phyloP scores from a whole-genome alignment of 148 eudicot genomes.

The Camellia lanceoleosa region DNA sequence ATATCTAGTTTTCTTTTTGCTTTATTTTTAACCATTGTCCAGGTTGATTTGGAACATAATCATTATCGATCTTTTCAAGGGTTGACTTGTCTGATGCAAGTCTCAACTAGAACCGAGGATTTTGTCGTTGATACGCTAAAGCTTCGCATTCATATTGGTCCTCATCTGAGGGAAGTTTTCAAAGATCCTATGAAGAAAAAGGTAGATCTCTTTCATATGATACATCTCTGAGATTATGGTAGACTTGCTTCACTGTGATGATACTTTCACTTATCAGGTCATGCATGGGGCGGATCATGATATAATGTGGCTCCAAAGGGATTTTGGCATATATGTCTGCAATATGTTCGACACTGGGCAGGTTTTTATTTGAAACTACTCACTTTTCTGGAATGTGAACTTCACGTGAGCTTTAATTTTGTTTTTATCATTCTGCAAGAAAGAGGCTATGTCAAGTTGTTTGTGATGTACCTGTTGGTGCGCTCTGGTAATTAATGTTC shows the following conservation, averaged over 20 bases:
- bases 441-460: neutral
- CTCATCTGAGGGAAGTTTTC: conserved; percentile 82
- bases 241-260: neutral
- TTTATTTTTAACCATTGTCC: conserved; percentile 17
- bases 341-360: conserved; percentile 91
- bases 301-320: conserved; percentile 92
- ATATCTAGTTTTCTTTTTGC: neutral
- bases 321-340: conserved; percentile 93
- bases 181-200: conserved; percentile 81
- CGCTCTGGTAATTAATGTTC: neutral
- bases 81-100: conserved; percentile 95
- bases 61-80: conserved; percentile 95
- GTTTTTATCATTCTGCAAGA: neutral
- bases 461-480: neutral
- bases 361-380: conserved; percentile 31
- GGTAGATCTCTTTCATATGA: conserved; percentile 32
- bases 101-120: conserved; percentile 94
- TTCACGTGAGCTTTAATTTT: neutral
- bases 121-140: conserved; percentile 90
- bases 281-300: conserved; percentile 99
- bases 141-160: conserved; percentile 82
- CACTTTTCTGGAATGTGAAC: neutral
- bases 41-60: conserved; percentile 98
- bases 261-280: conserved; percentile 43
- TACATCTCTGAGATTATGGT: conserved; percentile 7